Conservation (phyloP, 148 eudicot genomes). For the Rhododendron vialii region DNA sequence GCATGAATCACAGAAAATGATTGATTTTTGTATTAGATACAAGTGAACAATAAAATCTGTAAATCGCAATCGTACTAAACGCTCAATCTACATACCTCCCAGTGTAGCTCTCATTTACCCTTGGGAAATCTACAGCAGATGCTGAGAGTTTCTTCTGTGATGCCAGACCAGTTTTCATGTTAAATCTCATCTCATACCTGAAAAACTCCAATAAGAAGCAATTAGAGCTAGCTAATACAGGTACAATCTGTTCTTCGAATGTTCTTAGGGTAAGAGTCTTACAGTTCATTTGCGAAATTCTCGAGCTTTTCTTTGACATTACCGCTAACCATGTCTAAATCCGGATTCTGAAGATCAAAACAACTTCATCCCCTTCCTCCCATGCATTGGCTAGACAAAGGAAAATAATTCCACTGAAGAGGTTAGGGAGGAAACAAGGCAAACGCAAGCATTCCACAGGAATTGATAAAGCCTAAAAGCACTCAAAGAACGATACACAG, state of each 20-base stretch:
- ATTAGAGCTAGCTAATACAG: background rate
- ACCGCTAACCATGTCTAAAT: constrained; percentile 71
- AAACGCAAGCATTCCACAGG: background rate
- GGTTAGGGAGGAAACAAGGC: background rate
- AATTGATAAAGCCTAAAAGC: background rate
- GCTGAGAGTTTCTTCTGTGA: constrained; percentile 79
- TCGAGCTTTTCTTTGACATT: constrained; percentile 50
- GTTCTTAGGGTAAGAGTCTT: constrained; percentile 19
- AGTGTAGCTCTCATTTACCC: constrained; percentile 82
- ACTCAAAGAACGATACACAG: background rate
- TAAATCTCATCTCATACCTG: constrained; percentile 97
- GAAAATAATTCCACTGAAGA: background rate
- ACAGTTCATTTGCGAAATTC: constrained; percentile 74
- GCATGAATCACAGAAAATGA: background rate
- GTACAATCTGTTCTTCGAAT: background rate
- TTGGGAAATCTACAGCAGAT: constrained; percentile 85
- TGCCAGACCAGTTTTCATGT: constrained; percentile 77
- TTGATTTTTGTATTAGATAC: background rate
- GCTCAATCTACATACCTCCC: constrained; percentile 49
- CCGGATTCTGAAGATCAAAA: constrained; percentile 75
- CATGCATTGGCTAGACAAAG: constrained; percentile 72
- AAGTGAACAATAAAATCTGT: background rate
- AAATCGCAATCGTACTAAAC: background rate
- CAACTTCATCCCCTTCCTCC: constrained; percentile 99
- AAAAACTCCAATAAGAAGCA: constrained; percentile 9